These are phyloP conservation scores for Plectosphaerella cucumerina DNA, from an alignment of 2,329 filamentous ascomycete genomes.

Conservation along the genomic window DNA sequence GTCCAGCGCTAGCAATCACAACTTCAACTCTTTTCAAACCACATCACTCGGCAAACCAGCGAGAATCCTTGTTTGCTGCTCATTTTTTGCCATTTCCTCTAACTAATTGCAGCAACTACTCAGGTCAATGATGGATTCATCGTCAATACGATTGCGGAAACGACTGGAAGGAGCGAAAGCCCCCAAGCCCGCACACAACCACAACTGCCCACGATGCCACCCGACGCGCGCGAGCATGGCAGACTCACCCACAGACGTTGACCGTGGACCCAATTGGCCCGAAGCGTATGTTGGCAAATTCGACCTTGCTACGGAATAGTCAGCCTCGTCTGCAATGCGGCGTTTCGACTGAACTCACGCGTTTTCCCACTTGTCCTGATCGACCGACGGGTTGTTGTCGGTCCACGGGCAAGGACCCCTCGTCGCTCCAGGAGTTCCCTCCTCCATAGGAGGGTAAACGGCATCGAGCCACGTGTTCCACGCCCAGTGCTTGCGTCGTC, in stretches of 20 bases:
- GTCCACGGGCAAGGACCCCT: conserved; percentile 3
- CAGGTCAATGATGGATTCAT: too few relatives aligned
- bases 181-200: too few relatives aligned
- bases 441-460: not conserved
- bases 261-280: conserved; percentile 39
- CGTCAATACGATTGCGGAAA: too few relatives aligned
- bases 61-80: too few relatives aligned
- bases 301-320: conserved; percentile 26
- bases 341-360: not conserved
- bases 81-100: too few relatives aligned
- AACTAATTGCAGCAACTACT: too few relatives aligned
- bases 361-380: not conserved
- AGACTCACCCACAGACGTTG: not conserved
- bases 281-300: conserved; percentile 44
- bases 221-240: too few relatives aligned
- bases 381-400: not conserved
- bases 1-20: too few relatives aligned
- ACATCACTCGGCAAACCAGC: too few relatives aligned
- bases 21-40: too few relatives aligned
- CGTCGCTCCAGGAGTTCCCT: not conserved
- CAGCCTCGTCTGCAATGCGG: not conserved
- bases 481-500: conserved; percentile 1
- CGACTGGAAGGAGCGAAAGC: too few relatives aligned
- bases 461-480: conserved; percentile 8
- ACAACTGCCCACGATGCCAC: too few relatives aligned